Conservation (phyloP, 2,329 filamentous ascomycete species). For the Endoconidiophora laricicola region DNA sequence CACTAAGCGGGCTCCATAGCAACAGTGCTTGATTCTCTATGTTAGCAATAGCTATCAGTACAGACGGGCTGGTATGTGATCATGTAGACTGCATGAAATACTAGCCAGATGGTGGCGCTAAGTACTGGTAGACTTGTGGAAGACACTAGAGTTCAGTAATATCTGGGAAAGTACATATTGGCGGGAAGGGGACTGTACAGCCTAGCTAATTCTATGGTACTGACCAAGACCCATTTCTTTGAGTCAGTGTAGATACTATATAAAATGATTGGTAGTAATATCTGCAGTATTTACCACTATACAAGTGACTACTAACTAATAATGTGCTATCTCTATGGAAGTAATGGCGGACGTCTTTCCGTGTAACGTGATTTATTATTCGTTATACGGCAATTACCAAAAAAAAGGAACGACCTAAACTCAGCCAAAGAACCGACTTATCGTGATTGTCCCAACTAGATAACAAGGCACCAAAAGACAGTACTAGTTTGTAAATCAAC, state of each 20-base stretch:
- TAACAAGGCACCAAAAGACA: no score
- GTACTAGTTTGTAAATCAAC: no score
- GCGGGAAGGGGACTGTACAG: conserved; percentile 19
- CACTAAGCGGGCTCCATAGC: conserved; percentile 22
- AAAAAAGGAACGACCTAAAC: no score
- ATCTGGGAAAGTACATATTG: conserved; percentile 22
- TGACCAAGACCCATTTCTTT: conserved; percentile 18
- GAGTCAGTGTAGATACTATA: conserved; percentile 17
- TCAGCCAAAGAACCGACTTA: no score
- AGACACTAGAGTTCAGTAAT: conserved; percentile 19
- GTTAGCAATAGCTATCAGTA: background rate
- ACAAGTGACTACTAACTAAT: no score
- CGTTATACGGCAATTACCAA: no score
- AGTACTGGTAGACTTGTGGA: conserved; percentile 18
- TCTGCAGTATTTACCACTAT: no score
- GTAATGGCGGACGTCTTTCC: no score
- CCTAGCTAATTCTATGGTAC: conserved; percentile 17
- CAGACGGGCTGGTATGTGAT: background rate
- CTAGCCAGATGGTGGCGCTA: conserved; percentile 21
- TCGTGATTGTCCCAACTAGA: no score
- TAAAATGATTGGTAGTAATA: background rate
- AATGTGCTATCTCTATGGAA: no score
- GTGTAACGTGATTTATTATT: no score
- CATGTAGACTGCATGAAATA: conserved; percentile 18
- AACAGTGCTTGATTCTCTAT: conserved; percentile 16